Evolutionary conservation across 164 flowering plant genomes (phyloP).

Genomic region (Tinospora cordifolia): DNA sequence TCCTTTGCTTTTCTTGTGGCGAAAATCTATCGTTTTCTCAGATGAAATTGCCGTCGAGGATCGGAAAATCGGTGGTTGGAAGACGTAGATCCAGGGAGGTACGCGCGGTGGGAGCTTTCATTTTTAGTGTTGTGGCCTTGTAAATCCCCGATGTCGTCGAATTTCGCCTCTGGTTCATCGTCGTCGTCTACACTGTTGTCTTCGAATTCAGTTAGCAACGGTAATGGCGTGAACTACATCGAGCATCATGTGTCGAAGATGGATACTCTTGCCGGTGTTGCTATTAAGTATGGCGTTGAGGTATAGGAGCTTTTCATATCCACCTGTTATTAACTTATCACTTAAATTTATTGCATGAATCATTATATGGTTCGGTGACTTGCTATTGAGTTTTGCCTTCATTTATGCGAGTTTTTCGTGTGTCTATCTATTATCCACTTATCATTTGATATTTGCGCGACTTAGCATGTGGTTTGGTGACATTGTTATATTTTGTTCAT

Average conservation of each 20-base stretch:
- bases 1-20: background rate
- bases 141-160: background rate
- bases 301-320: background rate
- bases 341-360: background rate
- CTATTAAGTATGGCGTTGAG: constrained; percentile 6
- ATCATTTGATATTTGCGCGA: no score
- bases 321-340: background rate
- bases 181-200: background rate
- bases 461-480: no score
- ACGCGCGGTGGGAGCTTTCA: background rate
- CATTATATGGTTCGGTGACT: background rate
- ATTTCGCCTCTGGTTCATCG: background rate
- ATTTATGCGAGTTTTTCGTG: background rate
- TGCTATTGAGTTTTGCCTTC: background rate
- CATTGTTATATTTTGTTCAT: no score
- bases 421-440: no score
- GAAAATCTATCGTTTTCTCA: background rate
- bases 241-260: constrained; percentile 6
- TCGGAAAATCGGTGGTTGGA: background rate
- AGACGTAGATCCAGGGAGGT: background rate
- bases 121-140: background rate
- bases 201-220: background rate
- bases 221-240: background rate
- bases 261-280: constrained; percentile 7
- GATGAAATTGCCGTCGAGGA: background rate